phyloP scores from a whole-genome alignment of 2,329 filamentous ascomycete species.

The Trichoderma sp. region DNA sequence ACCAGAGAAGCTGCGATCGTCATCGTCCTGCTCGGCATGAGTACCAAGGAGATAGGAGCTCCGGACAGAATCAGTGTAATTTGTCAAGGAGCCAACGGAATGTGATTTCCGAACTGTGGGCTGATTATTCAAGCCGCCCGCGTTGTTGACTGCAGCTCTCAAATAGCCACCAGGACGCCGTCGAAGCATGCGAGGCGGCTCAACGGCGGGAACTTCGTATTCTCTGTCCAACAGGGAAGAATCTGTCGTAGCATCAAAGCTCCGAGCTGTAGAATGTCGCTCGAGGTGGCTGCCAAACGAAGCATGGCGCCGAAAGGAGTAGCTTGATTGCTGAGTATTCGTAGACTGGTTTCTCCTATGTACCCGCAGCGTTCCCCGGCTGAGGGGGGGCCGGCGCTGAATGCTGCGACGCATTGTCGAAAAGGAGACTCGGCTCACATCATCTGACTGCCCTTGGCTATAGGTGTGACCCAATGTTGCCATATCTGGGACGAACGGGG shows the following conservation, averaged over 20 bases:
- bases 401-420: slow-evolving; percentile 29
- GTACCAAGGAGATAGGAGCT: slow-evolving; percentile 55
- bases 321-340: slow-evolving; percentile 48
- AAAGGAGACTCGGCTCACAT: slow-evolving; percentile 34
- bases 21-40: slow-evolving; percentile 23
- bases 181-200: slow-evolving; percentile 63
- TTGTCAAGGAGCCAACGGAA: slow-evolving; percentile 59
- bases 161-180: slow-evolving; percentile 74
- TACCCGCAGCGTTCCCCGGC: slow-evolving; percentile 31
- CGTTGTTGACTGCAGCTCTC: slow-evolving; percentile 64
- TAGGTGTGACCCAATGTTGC: slow-evolving; percentile 37
- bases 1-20: neutral
- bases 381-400: slow-evolving; percentile 30
- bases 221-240: slow-evolving; percentile 52
- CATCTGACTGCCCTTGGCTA: slow-evolving; percentile 33
- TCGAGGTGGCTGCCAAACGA: slow-evolving; percentile 59
- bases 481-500: slow-evolving; percentile 49
- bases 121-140: slow-evolving; percentile 41
- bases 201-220: slow-evolving; percentile 40
- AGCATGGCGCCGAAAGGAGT: slow-evolving; percentile 54
- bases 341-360: slow-evolving; percentile 49
- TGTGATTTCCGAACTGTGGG: slow-evolving; percentile 50
- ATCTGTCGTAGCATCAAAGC: slow-evolving; percentile 60
- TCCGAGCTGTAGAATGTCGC: slow-evolving; percentile 52
- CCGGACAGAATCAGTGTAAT: slow-evolving; percentile 59